phyloP scores from a whole-genome alignment of 192 early-diverging fungal genomes.

The Rhizoclosmatium globosum region DNA sequence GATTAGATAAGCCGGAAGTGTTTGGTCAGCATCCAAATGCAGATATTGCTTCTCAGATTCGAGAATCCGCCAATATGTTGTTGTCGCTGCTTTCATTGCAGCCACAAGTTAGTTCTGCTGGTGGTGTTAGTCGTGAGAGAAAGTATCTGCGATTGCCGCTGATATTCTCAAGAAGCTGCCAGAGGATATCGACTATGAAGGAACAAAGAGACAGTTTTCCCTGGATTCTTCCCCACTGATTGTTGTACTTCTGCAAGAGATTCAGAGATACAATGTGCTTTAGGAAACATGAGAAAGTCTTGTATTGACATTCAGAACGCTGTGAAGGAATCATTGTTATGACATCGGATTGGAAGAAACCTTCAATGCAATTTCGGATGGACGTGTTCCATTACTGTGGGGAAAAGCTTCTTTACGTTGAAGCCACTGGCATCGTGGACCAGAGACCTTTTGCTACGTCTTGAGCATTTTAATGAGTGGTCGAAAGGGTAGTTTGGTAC shows the following conservation, averaged over 20 bases:
- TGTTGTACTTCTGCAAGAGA: constrained; percentile 68
- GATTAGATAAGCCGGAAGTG: constrained; percentile 66
- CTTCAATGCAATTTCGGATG: constrained; percentile 59
- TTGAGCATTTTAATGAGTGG: constrained; percentile 70
- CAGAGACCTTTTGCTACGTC: constrained; percentile 56
- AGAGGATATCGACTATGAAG: constrained; percentile 62
- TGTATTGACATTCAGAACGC: constrained; percentile 65
- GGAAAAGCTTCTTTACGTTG: constrained; percentile 60
- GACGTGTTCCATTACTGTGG: constrained; percentile 68
- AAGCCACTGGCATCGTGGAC: constrained; percentile 65
- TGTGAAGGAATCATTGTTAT: constrained; percentile 69
- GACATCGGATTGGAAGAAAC: constrained; percentile 69
- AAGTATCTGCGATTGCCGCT: constrained; percentile 53
- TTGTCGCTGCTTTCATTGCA: constrained; percentile 59
- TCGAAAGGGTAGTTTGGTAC: constrained; percentile 59
- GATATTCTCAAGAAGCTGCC: constrained; percentile 62
- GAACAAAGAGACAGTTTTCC: constrained; percentile 55
- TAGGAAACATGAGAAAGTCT: constrained; percentile 55
- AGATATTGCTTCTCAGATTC: constrained; percentile 68
- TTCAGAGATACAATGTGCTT: constrained; percentile 61
- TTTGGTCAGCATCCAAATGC: constrained; percentile 76
- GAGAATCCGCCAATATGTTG: constrained; percentile 61
- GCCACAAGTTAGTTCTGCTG: constrained; percentile 55
- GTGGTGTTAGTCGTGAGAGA: constrained; percentile 60
- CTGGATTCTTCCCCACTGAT: constrained; percentile 62